Evolutionary conservation across 2,329 filamentous ascomycete genomes (phyloP).

Genomic region (Scolecobasidium constrictum): DNA sequence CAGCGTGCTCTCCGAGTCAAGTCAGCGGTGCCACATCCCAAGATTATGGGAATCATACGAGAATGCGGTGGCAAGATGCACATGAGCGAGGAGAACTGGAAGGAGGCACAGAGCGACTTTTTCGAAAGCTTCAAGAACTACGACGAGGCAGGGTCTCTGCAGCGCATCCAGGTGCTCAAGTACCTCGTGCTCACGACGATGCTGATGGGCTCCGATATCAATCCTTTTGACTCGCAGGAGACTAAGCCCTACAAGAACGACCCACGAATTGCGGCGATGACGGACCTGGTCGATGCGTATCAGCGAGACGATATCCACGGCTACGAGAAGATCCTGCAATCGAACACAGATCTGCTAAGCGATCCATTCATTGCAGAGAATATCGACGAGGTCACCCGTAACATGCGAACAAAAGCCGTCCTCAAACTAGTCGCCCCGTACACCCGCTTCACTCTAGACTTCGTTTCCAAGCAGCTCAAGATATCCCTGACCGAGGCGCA

Average conservation of each 20-base stretch:
- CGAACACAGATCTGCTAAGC: conserved; percentile 77
- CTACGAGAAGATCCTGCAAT: conserved; percentile 79
- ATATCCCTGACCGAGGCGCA: conserved; percentile 80
- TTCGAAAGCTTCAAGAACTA: conserved; percentile 99
- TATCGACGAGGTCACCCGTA: conserved; percentile 96
- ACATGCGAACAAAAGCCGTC: conserved; percentile 94
- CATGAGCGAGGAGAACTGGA: conserved; percentile 99
- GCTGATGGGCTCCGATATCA: conserved; percentile 98
- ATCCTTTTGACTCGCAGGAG: conserved; percentile 96
- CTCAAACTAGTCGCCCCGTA: conserved; percentile 91
- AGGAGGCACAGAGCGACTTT: conserved; percentile 92
- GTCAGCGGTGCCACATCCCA: conserved; percentile 95
- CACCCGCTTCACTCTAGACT: conserved; percentile 76
- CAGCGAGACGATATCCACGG: conserved; percentile 87
- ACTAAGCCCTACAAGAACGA: conserved; percentile 97
- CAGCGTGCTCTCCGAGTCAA: conserved; percentile 83
- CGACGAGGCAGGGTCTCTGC: conserved; percentile 91
- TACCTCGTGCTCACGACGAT: conserved; percentile 94
- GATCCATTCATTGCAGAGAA: conserved; percentile 98
- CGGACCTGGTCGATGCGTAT: conserved; percentile 90
- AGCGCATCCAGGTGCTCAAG: conserved; percentile 94
- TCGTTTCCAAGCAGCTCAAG: conserved; percentile 79
- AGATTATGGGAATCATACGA: conserved; percentile 98
- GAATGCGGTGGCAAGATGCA: conserved; percentile 99
- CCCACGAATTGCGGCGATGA: conserved; percentile 92